Conservation (phyloP, 805 yeast genomes). For the Jamesozyma piceae region DNA sequence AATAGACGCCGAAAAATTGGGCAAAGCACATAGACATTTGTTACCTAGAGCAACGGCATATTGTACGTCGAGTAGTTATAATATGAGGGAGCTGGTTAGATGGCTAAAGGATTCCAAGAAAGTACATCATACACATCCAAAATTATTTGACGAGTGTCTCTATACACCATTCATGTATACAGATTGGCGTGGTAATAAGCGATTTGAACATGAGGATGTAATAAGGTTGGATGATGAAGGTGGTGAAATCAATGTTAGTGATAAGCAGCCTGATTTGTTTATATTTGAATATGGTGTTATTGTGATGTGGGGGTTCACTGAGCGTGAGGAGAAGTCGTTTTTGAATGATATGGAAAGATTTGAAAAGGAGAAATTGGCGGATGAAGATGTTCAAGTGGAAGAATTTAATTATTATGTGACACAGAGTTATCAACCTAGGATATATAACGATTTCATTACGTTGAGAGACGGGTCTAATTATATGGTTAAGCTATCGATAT, state of each 20-base stretch:
- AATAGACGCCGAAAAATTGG: slow-evolving; percentile 86
- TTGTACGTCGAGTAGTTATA: slow-evolving; percentile 89
- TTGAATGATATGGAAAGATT: slow-evolving; percentile 78
- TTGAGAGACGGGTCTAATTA: slow-evolving; percentile 81
- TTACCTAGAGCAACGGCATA: slow-evolving; percentile 93
- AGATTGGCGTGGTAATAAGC: slow-evolving; percentile 59
- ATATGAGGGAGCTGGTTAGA: slow-evolving; percentile 74
- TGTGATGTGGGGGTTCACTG: slow-evolving; percentile 90
- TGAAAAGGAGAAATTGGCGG: slow-evolving; percentile 83
- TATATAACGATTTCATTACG: slow-evolving; percentile 90
- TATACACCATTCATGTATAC: slow-evolving; percentile 82
- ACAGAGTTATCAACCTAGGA: slow-evolving; percentile 87
- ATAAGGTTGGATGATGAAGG: slow-evolving; percentile 87
- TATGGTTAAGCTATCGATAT: slow-evolving; percentile 84
- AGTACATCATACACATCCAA: slow-evolving; percentile 70
- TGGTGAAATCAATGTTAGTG: slow-evolving; percentile 84
- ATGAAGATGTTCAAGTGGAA: slow-evolving; percentile 78
- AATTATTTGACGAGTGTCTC: slow-evolving; percentile 86
- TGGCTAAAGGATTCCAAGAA: slow-evolving; percentile 77
- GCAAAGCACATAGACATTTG: slow-evolving; percentile 63
- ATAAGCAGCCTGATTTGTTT: slow-evolving; percentile 67
- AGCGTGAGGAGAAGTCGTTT: slow-evolving; percentile 73
- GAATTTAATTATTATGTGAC: slow-evolving; percentile 94
- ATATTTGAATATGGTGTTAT: slow-evolving; percentile 95
- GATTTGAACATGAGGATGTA: slow-evolving; percentile 36